These are phyloP conservation scores for Linum trigynum DNA, from an alignment of 345 rosid species.

Conservation along the genomic window DNA sequence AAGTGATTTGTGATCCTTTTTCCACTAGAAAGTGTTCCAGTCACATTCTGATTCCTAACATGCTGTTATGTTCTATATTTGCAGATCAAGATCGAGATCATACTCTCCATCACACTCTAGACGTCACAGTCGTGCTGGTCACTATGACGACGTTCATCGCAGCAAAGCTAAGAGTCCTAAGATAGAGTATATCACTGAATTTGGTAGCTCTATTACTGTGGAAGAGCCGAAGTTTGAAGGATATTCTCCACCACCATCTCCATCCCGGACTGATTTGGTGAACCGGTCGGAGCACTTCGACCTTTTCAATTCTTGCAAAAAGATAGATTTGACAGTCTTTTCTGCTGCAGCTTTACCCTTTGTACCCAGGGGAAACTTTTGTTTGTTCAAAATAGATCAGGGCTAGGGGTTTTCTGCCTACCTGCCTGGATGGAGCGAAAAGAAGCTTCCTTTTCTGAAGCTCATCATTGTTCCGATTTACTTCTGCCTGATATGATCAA, in stretches of 20 bases:
- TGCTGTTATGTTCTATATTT: not conserved
- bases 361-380: slow-evolving; percentile 49
- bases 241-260: slow-evolving; percentile 87
- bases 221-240: slow-evolving; percentile 63
- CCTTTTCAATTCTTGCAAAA: slow-evolving; percentile 78
- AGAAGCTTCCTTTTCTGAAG: slow-evolving; percentile 52
- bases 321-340: slow-evolving; percentile 82
- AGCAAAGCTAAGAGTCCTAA: slow-evolving; percentile 65
- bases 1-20: not conserved
- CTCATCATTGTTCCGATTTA: slow-evolving; percentile 20
- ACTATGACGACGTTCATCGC: slow-evolving; percentile 45
- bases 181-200: slow-evolving; percentile 88
- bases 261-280: slow-evolving; percentile 46
- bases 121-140: slow-evolving; percentile 46
- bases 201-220: slow-evolving; percentile 68
- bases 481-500: slow-evolving; percentile 19
- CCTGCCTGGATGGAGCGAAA: slow-evolving; percentile 41
- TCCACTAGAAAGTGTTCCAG: not conserved
- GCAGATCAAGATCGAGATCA: slow-evolving; percentile 66
- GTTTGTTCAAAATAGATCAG: slow-evolving; percentile 38
- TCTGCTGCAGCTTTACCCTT: slow-evolving; percentile 68
- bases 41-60: not conserved
- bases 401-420: slow-evolving; percentile 39
- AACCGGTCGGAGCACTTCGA: slow-evolving; percentile 99
- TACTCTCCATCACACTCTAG: slow-evolving; percentile 73